Percentiles rank a stretch among this genome's conserved stretches.
phyloP scores from a whole-genome alignment of 352 stramenopile genomes.

The Pythium insidiosum region DNA sequence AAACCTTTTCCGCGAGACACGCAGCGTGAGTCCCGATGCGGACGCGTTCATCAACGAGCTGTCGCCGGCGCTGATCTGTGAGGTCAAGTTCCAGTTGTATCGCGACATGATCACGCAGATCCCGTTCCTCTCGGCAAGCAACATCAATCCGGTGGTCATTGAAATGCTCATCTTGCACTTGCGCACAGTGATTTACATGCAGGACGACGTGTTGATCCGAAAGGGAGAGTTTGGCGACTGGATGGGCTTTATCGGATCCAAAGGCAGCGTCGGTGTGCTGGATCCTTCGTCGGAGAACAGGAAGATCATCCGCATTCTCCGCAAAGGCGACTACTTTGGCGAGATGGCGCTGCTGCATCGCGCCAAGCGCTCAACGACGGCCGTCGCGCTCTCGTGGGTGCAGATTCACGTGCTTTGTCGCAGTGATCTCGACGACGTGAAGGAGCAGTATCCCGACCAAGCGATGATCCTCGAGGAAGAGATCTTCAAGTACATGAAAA shows the following conservation, averaged over 20 bases:
- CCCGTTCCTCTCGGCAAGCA: constrained; percentile 55
- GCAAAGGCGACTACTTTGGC: constrained; percentile 72
- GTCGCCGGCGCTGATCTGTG: constrained; percentile 55
- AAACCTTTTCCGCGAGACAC: constrained; percentile 60
- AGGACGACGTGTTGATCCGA: constrained; percentile 70
- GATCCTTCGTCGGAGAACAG: constrained; percentile 32
- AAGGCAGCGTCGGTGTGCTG: constrained; percentile 57
- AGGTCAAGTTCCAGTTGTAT: constrained; percentile 76
- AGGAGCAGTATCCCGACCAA: constrained; percentile 58
- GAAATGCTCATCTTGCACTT: constrained; percentile 71
- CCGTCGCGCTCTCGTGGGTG: constrained; percentile 65
- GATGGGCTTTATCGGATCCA: constrained; percentile 79
- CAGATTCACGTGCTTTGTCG: constrained; percentile 70
- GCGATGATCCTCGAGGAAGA: constrained; percentile 56
- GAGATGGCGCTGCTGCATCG: constrained; percentile 70
- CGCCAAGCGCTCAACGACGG: constrained; percentile 55
- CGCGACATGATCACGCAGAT: constrained; percentile 76
- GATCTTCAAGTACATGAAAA: constrained; percentile 74
- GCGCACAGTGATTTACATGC: constrained; percentile 72
- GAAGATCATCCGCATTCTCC: constrained; percentile 64
- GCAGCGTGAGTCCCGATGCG: constrained; percentile 48
- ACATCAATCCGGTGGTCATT: constrained; percentile 62
- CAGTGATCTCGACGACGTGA: constrained; percentile 58
- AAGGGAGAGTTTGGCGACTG: constrained; percentile 78
- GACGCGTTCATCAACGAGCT: constrained; percentile 75